Evolutionary conservation across 305 asterid genomes (phyloP).

Genomic region (Andrographis paniculata): DNA sequence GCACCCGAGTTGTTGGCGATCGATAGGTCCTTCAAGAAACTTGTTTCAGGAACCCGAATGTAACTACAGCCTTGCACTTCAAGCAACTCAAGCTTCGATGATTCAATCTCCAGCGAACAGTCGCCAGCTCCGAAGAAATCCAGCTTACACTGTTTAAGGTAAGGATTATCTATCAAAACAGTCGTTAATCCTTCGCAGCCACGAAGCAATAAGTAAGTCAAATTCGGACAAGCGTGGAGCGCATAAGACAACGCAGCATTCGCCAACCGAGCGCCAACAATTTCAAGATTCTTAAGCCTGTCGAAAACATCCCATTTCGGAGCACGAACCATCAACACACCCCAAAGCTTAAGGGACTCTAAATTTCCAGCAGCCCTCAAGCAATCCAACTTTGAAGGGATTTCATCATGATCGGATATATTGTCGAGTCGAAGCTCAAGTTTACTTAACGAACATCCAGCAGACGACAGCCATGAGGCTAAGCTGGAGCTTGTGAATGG

Average conservation of each 20-base stretch:
- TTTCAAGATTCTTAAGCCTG: constrained; percentile 81
- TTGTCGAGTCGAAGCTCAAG: constrained; percentile 90
- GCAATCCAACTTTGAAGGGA: constrained; percentile 68
- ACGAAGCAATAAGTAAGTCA: constrained; percentile 61
- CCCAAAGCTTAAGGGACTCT: constrained; percentile 93
- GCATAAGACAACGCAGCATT: constrained; percentile 49
- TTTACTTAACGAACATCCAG: constrained; percentile 47
- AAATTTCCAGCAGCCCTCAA: constrained; percentile 57
- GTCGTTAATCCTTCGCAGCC: constrained; percentile 82
- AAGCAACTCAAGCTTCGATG: constrained; percentile 52
- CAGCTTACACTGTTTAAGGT: constrained; percentile 65
- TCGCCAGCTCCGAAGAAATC: constrained; percentile 73
- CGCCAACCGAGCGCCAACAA: constrained; percentile 79
- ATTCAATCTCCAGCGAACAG: constrained; percentile 44
- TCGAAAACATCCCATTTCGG: constrained; percentile 78
- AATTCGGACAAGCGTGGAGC: constrained; percentile 63
- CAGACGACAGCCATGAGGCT: constrained; percentile 52
- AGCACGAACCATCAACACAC: constrained; percentile 59
- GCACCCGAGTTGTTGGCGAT: constrained; percentile 80
- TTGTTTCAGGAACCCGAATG: constrained; percentile 58
- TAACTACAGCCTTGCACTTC: constrained; percentile 94
- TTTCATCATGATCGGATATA: constrained; percentile 39
- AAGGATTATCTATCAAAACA: constrained; percentile 45
- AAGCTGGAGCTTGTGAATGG: constrained; percentile 70
- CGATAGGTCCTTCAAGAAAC: constrained; percentile 44